Evolutionary conservation across 306 rosid species (phyloP).

Genomic region (Trifolium subterraneum): DNA sequence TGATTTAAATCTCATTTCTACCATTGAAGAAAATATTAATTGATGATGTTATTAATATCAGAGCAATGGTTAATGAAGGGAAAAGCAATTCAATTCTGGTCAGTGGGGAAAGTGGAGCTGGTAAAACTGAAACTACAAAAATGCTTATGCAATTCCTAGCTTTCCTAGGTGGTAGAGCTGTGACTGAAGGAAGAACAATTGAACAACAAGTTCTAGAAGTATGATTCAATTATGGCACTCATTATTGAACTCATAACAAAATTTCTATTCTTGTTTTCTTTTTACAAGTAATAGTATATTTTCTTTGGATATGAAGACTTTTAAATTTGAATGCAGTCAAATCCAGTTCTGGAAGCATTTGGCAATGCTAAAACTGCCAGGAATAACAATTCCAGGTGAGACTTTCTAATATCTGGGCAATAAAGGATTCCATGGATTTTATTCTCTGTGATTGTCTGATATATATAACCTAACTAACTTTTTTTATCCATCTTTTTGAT

Average conservation of each 20-base stretch:
- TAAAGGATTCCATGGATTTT: constrained; percentile 32
- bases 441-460: constrained; percentile 26
- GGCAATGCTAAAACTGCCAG: constrained; percentile 99
- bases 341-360: constrained; percentile 99
- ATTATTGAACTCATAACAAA: constrained; percentile 32
- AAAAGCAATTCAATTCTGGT: constrained; percentile 96
- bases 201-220: constrained; percentile 99
- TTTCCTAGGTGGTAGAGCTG: constrained; percentile 92
- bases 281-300: constrained; percentile 18
- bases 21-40: constrained; percentile 36
- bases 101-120: constrained; percentile 99
- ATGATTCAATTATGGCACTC: constrained; percentile 42
- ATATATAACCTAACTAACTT: not conserved
- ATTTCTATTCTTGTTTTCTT: constrained; percentile 18
- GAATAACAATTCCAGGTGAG: constrained; percentile 97
- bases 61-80: constrained; percentile 93
- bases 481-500: constrained; percentile 30
- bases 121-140: constrained; percentile 98
- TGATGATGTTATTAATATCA: constrained; percentile 46
- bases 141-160: constrained; percentile 98
- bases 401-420: constrained; percentile 41
- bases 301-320: constrained; percentile 32
- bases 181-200: constrained; percentile 94
- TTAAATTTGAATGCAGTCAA: constrained; percentile 71
- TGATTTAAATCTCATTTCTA: constrained; percentile 34